Evolutionary conservation across 495 filamentous ascomycete genomes (phyloP), one percentile per base, ranked within the genome.

Genomic region (Hyaloscypha bicolor): DNA sequence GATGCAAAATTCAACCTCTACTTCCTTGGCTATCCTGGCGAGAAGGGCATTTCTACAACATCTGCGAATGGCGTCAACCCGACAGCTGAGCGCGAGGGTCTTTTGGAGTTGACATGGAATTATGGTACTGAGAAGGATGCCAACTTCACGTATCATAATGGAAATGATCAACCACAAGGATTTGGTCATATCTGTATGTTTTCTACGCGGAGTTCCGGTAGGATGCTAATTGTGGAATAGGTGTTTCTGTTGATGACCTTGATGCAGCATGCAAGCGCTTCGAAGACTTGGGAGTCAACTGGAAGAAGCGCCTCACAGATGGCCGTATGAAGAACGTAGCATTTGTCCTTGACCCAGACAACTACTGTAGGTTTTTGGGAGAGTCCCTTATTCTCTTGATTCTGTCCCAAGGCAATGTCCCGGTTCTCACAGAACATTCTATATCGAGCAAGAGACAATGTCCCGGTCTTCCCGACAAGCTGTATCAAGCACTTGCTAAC

Each of bases 281-380:
- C 72, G 95, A 97, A 76, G 84, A 85, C 14, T 80, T 91, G 73
- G 86, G 90, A 9, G 89, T 94, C 32, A 88, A 87, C 77, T 99
- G 93, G 90, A 96, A 97, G 85, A 98, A 97, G 88, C 83, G 91
- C 69, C 84, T 99, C 64, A 94, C 90, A 19, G 93, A 97, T 66
- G 94, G 93, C 0, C 82, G 91, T 51, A 97, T 96, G 93, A 93
- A 91, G 85, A 91, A 93, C 73, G 88, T 97, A n/a, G 95, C 95
- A 0, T 97, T 97, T 76, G 76, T 97, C 25, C 81, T 96, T 11
- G 94, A 99, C 76, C 95, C 95, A 0, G 95, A 99, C 78, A 87
- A 87, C 31, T 97, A 96, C 75, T 48, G 35, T 37, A 37, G 12
- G 35, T 25, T 25, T 25, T 25, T 1, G 25, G 25, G 2, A 25